Conservation (phyloP, 805 yeast species). For the Clavispora santaluciae region DNA sequence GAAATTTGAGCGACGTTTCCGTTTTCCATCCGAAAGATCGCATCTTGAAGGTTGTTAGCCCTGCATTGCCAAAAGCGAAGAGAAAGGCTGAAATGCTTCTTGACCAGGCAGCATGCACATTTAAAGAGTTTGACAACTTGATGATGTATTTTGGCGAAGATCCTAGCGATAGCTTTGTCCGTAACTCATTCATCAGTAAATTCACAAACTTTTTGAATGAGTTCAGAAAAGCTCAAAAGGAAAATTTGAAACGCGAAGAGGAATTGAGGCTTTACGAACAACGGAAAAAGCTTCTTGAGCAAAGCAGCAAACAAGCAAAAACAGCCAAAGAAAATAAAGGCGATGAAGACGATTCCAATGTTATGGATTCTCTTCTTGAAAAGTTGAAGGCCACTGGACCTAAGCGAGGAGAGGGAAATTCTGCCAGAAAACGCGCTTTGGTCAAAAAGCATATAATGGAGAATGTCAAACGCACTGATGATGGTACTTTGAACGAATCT, state of each 20-base stretch:
- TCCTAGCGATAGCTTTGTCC: conserved; percentile 47
- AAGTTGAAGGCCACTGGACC: conserved; percentile 85
- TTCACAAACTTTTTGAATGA: conserved; percentile 56
- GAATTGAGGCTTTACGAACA: conserved; percentile 68
- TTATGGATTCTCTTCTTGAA: conserved; percentile 84
- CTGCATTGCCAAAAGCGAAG: conserved; percentile 51
- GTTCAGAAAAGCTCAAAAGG: conserved; percentile 60
- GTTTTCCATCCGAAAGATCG: conserved; percentile 65
- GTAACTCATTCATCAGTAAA: conserved; percentile 57
- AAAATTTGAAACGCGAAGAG: conserved; percentile 64
- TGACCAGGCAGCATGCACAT: conserved; percentile 47
- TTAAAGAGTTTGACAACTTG: conserved; percentile 49
- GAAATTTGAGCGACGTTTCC: conserved; percentile 59
- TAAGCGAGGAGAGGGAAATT: conserved; percentile 65
- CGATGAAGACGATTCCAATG: conserved; percentile 43
- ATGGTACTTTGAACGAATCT: not conserved
- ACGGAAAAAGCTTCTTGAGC: conserved; percentile 59
- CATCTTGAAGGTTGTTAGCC: conserved; percentile 49
- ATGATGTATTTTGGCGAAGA: conserved; percentile 75
- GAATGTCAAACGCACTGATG: conserved; percentile 18
- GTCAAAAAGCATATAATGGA: conserved; percentile 60
- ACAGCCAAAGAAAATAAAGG: conserved; percentile 23
- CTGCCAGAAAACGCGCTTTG: conserved; percentile 76
- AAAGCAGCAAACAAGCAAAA: conserved; percentile 30
- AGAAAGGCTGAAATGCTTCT: conserved; percentile 46